phyloP scores from a whole-genome alignment of 805 yeast species.

The Wickerhamomyces silvicola region DNA sequence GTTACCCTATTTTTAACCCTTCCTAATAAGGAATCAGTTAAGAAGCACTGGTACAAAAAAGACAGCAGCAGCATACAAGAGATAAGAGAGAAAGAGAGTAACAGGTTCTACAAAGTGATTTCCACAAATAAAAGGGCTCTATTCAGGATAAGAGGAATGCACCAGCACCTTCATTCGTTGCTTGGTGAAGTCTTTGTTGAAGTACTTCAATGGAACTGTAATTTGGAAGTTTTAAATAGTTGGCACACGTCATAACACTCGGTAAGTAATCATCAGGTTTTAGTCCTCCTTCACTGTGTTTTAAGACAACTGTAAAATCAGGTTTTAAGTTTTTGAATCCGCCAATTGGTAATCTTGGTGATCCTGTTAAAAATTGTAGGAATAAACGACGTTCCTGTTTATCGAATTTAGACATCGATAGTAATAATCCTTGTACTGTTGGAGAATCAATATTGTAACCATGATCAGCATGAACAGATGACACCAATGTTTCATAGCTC shows the following conservation, averaged over 20 bases:
- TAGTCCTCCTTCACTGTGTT: conserved; percentile 65
- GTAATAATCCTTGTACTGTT: conserved; percentile 54
- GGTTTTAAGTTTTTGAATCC: conserved; percentile 84
- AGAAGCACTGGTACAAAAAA: too few relatives aligned
- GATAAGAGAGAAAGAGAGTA: too few relatives aligned
- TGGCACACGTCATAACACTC: conserved; percentile 98
- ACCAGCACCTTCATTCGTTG: conserved; percentile 83
- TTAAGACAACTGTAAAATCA: conserved; percentile 78
- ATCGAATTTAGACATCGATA: conserved; percentile 50
- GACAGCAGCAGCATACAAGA: too few relatives aligned
- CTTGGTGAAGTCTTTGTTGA: conserved; percentile 52
- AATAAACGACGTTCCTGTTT: conserved; percentile 59
- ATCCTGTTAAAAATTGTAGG: conserved; percentile 84
- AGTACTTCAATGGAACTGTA: conserved; percentile 61
- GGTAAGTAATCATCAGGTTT: conserved; percentile 79
- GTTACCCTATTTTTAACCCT: too few relatives aligned
- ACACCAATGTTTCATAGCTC: conserved; percentile 54
- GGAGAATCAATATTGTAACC: conserved; percentile 73
- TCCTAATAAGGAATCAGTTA: too few relatives aligned
- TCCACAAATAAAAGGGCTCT: too few relatives aligned
- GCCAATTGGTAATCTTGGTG: conserved; percentile 90
- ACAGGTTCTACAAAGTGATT: too few relatives aligned
- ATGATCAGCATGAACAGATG: conserved; percentile 76
- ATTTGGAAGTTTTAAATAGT: conserved; percentile 83
- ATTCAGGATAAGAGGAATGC: conserved; percentile 65